Base-by-base conservation (phyloP, 345 rosid genomes). In the Eucalyptus grandis region DNA sequence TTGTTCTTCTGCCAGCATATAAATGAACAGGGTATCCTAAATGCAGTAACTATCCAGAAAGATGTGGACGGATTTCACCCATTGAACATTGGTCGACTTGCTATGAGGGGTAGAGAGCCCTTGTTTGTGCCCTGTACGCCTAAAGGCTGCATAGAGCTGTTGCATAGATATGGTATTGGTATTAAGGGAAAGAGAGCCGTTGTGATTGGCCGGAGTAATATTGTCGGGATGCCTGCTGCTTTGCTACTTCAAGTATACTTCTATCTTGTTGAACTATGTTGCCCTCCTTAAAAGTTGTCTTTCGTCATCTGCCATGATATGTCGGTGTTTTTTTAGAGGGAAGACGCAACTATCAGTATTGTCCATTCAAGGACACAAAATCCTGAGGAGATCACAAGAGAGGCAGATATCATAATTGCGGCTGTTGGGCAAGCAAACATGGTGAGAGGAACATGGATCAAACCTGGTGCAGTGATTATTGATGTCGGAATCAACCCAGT, bases 31-130 rank as follows among this genome's bases (percentile, higher is more conserved):
- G 94, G 90, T 77, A 92, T 97, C 62, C 91, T 96, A 88, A 96
- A 95, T 93, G 96, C 97, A 19, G 96, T 97, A 65, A 91, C 92
- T 89, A 93, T 95, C 49, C 97, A 94, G 95, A 97, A 96, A 92
- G 99, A 96, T 90, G 99, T 96, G 43, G 99, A 96, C 47, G 99
- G 98, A 44, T 97, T 97, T 94, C 96, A 95, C 91, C 99, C 99
- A 2, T 86, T 96, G 86, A 97, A 96, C 91, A 96, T 95, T 40
- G 99, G 99, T 87, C 91, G 94, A 27, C 98, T 97, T 87, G 98
- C 99, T 4, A 96, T 96, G 98, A 92, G 96, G 44, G 99, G 96
- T 86, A 94, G 99, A 92, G 99, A 96, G 85, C 98, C 99, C 8
- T 88, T 94, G 86, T 97, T 97, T 60, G 93, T 95, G 87, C 98